Conservation (phyloP, 129 eudicot genomes). For the Escallonia rubra region DNA sequence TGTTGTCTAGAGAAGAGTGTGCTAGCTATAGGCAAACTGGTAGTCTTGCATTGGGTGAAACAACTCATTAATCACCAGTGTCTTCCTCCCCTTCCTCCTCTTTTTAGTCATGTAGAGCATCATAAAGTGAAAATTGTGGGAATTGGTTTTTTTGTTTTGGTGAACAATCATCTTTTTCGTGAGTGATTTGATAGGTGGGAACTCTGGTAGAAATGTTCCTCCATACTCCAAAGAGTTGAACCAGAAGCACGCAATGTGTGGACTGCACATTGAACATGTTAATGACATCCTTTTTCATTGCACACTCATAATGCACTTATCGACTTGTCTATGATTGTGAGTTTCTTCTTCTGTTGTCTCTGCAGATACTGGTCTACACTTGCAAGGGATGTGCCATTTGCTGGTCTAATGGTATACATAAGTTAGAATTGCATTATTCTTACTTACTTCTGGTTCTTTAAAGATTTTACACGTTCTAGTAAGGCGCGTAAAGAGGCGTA, state of each 20-base stretch:
- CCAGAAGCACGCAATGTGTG: not conserved
- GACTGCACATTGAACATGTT: not conserved
- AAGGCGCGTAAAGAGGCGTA: not conserved
- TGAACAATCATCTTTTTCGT: not conserved
- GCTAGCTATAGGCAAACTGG: not conserved
- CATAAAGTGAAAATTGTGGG: not conserved
- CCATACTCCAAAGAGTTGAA: not conserved
- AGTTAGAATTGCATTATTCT: not conserved
- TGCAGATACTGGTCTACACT: constrained; percentile 94
- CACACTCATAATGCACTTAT: not conserved
- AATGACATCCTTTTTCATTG: not conserved
- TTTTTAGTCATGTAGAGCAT: too few relatives aligned
- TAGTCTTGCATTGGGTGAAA: not conserved
- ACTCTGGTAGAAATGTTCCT: too few relatives aligned
- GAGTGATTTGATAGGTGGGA: not conserved
- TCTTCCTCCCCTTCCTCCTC: not conserved
- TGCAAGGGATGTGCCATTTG: constrained; percentile 95
- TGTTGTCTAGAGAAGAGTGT: not conserved
- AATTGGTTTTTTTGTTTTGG: too few relatives aligned
- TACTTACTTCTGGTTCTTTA: not conserved
- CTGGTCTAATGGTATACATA: constrained; percentile 80
- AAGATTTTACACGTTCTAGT: not conserved
- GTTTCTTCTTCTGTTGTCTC: constrained; percentile 15
- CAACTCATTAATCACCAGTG: not conserved
- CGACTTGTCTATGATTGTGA: not conserved